phyloP scores from a whole-genome alignment of 352 stramenopile genomes.

The Elongisporangium anandrum region DNA sequence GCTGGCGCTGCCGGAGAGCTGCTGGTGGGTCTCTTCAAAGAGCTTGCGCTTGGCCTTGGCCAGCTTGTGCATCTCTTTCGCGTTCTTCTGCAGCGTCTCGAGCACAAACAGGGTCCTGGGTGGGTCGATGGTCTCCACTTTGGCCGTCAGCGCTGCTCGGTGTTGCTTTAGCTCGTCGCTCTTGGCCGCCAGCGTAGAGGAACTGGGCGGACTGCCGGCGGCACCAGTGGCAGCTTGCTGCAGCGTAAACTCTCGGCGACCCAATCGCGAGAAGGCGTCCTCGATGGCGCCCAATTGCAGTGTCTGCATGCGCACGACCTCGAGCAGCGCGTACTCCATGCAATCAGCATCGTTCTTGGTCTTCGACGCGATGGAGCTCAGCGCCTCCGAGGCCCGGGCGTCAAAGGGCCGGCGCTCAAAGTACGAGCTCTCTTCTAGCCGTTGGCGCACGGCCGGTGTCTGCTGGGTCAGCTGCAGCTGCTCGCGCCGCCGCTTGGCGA shows the following conservation, averaged over 20 bases:
- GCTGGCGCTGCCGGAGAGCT: slow-evolving; percentile 37
- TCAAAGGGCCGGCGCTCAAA: slow-evolving; percentile 69
- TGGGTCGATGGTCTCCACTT: slow-evolving; percentile 58
- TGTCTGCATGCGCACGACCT: slow-evolving; percentile 80
- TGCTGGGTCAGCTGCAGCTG: slow-evolving; percentile 22
- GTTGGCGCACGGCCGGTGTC: slow-evolving; percentile 7
- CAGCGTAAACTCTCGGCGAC: slow-evolving; percentile 41
- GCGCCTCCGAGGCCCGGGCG: slow-evolving; percentile 63
- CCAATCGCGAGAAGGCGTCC: slow-evolving; percentile 59
- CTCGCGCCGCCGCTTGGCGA: slow-evolving; percentile 28
- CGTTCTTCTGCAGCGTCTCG: slow-evolving; percentile 61
- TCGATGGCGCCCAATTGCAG: slow-evolving; percentile 72
- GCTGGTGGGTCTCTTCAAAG: slow-evolving; percentile 55
- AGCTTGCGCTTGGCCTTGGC: slow-evolving; percentile 63
- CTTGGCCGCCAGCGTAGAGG: slow-evolving; percentile 32
- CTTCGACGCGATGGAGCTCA: slow-evolving; percentile 63
- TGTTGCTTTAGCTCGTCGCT: slow-evolving; percentile 46
- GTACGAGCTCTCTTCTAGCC: slow-evolving; percentile 31
- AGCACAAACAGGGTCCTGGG: slow-evolving; percentile 62
- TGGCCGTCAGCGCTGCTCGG: slow-evolving; percentile 44
- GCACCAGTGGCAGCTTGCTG: slow-evolving; percentile 13
- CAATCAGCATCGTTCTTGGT: slow-evolving; percentile 74
- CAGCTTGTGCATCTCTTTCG: slow-evolving; percentile 70
- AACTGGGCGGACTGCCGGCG: slow-evolving; percentile 13
- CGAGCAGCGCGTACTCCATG: slow-evolving; percentile 77